Conservation (phyloP, 257 asterid genomes). For the Fraxinus excelsior region DNA sequence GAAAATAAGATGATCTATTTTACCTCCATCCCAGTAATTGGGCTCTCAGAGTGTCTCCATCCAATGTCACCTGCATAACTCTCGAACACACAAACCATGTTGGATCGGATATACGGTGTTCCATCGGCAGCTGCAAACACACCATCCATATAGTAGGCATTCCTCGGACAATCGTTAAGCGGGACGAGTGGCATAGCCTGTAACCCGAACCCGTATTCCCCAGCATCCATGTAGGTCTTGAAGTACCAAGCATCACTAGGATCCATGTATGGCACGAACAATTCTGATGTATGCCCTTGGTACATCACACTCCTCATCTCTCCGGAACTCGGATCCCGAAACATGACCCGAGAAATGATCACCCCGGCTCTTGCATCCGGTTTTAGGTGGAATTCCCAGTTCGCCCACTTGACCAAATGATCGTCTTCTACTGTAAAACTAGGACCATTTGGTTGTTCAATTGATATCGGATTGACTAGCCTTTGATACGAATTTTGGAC, state of each 20-base stretch:
- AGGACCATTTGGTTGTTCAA: slow-evolving; percentile 79
- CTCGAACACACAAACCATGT: slow-evolving; percentile 87
- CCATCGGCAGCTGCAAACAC: slow-evolving; percentile 90
- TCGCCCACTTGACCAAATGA: slow-evolving; percentile 75
- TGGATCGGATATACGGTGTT: slow-evolving; percentile 74
- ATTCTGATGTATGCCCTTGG: slow-evolving; percentile 76
- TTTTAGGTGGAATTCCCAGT: slow-evolving; percentile 79
- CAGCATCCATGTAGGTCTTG: slow-evolving; percentile 97
- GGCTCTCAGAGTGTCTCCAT: slow-evolving; percentile 94
- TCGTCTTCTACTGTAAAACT: slow-evolving; percentile 55
- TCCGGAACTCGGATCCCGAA: slow-evolving; percentile 51
- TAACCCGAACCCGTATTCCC: slow-evolving; percentile 94
- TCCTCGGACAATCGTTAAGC: slow-evolving; percentile 89
- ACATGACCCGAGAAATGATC: slow-evolving; percentile 61
- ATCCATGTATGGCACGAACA: slow-evolving; percentile 90
- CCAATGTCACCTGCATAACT: slow-evolving; percentile 88
- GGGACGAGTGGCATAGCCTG: slow-evolving; percentile 95
- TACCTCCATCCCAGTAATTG: slow-evolving; percentile 84
- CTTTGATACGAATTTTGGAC: slow-evolving; percentile 59
- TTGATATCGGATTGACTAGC: slow-evolving; percentile 75
- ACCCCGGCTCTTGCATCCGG: slow-evolving; percentile 77
- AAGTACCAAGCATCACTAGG: slow-evolving; percentile 96
- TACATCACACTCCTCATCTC: slow-evolving; percentile 69
- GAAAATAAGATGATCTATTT: background rate
- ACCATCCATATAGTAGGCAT: slow-evolving; percentile 87